phyloP scores from a whole-genome alignment of 1,284 basidiomycete species.

The Meira nashicola region DNA sequence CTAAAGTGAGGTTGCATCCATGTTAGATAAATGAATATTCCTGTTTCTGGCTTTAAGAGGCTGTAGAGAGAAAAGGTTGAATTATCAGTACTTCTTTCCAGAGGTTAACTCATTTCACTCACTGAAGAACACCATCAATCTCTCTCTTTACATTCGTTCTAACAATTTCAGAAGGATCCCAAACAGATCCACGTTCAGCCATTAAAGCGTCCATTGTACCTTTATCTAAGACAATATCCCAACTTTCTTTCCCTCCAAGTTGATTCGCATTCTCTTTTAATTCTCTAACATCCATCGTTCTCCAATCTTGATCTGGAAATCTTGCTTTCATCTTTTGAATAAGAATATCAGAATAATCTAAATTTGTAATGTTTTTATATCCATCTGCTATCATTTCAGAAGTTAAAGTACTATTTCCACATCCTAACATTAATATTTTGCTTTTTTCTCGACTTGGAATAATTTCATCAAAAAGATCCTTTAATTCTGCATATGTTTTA shows the following conservation, averaged over 20 bases:
- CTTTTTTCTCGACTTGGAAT: conserved; percentile 21
- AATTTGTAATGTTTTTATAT: conserved; percentile 30
- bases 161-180: conserved; percentile 37
- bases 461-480: conserved; percentile 29
- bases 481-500: conserved; percentile 23
- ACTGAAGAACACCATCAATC: conserved; percentile 39
- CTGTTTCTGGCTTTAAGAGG: conserved; percentile 31
- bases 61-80: conserved; percentile 2
- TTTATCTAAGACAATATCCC: conserved; percentile 47
- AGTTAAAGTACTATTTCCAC: conserved; percentile 44
- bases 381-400: conserved; percentile 34
- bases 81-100: neutral
- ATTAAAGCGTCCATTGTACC: conserved; percentile 50
- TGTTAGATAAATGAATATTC: conserved; percentile 44
- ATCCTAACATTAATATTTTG: conserved; percentile 48
- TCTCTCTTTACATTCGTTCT: conserved; percentile 24
- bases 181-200: conserved; percentile 42
- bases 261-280: conserved; percentile 21
- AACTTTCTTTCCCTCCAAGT: conserved; percentile 27
- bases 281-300: conserved; percentile 42
- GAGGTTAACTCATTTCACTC: conserved; percentile 8
- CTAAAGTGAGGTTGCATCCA: conserved; percentile 49
- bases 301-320: conserved; percentile 29
- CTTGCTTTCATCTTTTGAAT: conserved; percentile 31
- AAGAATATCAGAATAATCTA: conserved; percentile 38